A percentile compares a stretch with the other conserved stretches of the same genome.
phyloP scores from a whole-genome alignment of 2,329 filamentous ascomycete species.

The Trichoderma simmonsii region DNA sequence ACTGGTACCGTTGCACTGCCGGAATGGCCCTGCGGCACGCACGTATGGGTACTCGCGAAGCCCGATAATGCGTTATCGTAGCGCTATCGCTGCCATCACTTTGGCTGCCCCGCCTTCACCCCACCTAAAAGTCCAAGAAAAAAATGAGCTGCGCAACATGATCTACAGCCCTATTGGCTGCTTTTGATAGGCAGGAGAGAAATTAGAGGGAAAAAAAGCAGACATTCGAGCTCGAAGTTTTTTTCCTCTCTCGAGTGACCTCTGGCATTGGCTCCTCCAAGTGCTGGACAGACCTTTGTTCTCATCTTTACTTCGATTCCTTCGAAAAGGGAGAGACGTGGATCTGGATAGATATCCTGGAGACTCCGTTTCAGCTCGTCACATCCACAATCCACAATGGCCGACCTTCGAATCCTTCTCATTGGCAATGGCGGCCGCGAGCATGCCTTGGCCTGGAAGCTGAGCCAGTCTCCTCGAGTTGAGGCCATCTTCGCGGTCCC shows the following conservation, averaged over 20 bases:
- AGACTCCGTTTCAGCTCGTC: background rate
- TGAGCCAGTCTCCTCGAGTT: constrained; percentile 76
- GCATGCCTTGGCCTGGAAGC: constrained; percentile 91
- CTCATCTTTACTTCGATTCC: background rate
- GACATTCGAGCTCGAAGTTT: background rate
- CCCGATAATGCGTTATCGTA: constrained; percentile 6
- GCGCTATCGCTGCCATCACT: background rate
- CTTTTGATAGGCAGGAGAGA: background rate
- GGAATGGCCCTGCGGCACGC: background rate
- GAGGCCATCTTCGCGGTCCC: constrained; percentile 68
- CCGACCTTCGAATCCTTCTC: constrained; percentile 68
- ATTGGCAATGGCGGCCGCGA: constrained; percentile 93
- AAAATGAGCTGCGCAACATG: constrained; percentile 10
- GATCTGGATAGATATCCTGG: constrained; percentile 8
- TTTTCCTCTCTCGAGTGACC: background rate
- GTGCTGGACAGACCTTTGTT: constrained; percentile 7
- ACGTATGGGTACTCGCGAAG: background rate
- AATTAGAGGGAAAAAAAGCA: constrained; percentile 8
- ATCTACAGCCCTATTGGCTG: constrained; percentile 7
- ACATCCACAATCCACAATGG: background rate
- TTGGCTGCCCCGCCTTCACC: constrained; percentile 13
- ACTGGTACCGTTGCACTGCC: background rate
- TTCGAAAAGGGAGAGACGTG: background rate
- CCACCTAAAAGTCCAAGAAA: constrained; percentile 4
- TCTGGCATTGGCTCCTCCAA: constrained; percentile 14